These are phyloP conservation scores for Yueomyces sinensis DNA, from an alignment of 805 yeast species.

Conservation along the genomic window DNA sequence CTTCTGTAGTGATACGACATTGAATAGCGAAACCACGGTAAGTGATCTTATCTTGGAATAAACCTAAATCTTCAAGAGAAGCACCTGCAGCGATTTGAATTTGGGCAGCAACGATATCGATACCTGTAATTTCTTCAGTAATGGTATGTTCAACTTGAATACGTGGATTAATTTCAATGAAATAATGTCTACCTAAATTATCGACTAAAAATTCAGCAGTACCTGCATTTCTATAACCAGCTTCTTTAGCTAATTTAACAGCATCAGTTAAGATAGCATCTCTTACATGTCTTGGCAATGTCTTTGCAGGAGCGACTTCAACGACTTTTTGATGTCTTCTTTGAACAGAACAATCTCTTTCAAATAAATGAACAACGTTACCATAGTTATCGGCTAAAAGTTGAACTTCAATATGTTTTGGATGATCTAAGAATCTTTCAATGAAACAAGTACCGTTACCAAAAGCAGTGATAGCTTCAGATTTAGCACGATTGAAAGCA, in stretches of 20 bases:
- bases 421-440: conserved; percentile 87
- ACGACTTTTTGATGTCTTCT: conserved; percentile 99
- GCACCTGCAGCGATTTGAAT: conserved; percentile 99
- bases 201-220: conserved; percentile 97
- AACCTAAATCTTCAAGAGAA: conserved; percentile 76
- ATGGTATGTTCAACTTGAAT: conserved; percentile 98
- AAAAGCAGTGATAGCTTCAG: conserved; percentile 91
- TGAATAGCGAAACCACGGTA: conserved; percentile 97
- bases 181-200: conserved; percentile 85
- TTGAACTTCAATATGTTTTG: conserved; percentile 97
- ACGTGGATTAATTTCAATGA: conserved; percentile 96
- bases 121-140: conserved; percentile 97
- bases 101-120: conserved; percentile 95
- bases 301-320: conserved; percentile 95
- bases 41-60: conserved; percentile 87
- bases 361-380: conserved; percentile 88
- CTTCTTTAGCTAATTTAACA: conserved; percentile 76
- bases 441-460: conserved; percentile 98
- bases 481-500: conserved; percentile 85
- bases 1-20: conserved; percentile 98
- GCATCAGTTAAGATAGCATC: conserved; percentile 92
- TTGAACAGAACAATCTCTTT: conserved; percentile 98
- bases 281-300: conserved; percentile 68
- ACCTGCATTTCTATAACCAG: conserved; percentile 93
- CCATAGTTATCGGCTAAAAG: conserved; percentile 88